Evolutionary conservation across 768 basidiomycete species (phyloP).

Genomic region (Polyporus arcularius): DNA sequence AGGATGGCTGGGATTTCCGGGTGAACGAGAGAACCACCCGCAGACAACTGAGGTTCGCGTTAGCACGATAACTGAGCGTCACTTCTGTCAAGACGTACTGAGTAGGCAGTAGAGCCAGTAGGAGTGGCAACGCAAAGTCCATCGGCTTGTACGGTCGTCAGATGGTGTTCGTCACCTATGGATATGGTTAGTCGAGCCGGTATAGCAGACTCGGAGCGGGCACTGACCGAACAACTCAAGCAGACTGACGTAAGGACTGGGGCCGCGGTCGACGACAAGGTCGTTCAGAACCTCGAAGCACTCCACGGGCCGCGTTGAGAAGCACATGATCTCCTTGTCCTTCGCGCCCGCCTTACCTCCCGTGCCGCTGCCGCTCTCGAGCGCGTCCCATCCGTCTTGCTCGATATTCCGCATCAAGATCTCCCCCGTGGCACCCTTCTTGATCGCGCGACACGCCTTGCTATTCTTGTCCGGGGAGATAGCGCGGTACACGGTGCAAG

Average conservation of each 20-base stretch:
- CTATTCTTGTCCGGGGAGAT: slow-evolving; percentile 72
- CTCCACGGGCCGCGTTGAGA: slow-evolving; percentile 91
- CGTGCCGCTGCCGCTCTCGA: slow-evolving; percentile 75
- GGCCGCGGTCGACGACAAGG: slow-evolving; percentile 95
- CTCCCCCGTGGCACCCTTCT: slow-evolving; percentile 92
- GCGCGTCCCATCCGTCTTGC: slow-evolving; percentile 92
- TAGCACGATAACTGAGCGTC: slow-evolving; percentile 7
- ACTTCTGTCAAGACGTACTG: slow-evolving; percentile 53
- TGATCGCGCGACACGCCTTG: slow-evolving; percentile 73
- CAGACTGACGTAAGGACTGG: slow-evolving; percentile 95
- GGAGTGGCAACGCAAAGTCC: slow-evolving; percentile 94
- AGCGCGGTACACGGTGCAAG: slow-evolving; percentile 96
- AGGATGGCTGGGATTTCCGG: slow-evolving; percentile 96
- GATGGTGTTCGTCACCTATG: slow-evolving; percentile 95
- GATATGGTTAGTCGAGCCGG: not conserved
- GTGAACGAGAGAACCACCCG: slow-evolving; percentile 96
- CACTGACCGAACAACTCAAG: slow-evolving; percentile 92
- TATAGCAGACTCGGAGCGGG: not conserved
- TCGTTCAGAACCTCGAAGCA: slow-evolving; percentile 97
- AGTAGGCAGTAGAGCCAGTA: slow-evolving; percentile 98
- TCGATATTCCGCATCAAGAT: slow-evolving; percentile 95
- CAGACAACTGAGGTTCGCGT: slow-evolving; percentile 65
- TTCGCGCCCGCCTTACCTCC: slow-evolving; percentile 55
- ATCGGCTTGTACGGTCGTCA: slow-evolving; percentile 99
- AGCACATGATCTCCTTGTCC: slow-evolving; percentile 99